Conservation (phyloP, 129 eudicot species). For the Flaveria trinervia region DNA sequence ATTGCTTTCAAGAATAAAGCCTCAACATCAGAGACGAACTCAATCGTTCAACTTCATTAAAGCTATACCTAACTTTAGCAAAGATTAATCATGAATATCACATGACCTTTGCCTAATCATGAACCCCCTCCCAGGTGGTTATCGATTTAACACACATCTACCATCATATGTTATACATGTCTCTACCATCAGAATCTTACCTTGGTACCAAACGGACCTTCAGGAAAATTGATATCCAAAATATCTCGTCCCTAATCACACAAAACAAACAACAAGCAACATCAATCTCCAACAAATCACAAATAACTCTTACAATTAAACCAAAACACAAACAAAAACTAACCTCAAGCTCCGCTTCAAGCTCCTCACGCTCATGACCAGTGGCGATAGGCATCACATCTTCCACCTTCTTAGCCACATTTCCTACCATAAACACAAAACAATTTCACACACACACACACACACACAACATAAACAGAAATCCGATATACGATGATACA, state of each 20-base stretch:
- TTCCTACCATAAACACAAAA: slow-evolving; percentile 20
- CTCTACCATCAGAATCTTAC: not conserved
- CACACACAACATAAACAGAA: not conserved
- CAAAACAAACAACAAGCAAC: slow-evolving; percentile 1
- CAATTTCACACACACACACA: not conserved
- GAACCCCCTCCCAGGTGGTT: not conserved
- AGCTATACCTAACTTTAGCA: not conserved
- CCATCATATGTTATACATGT: not conserved
- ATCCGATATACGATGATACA: no score
- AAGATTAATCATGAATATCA: not conserved
- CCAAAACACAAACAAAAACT: not conserved
- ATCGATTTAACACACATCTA: not conserved
- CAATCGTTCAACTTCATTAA: slow-evolving; percentile 5
- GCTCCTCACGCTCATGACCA: slow-evolving; percentile 79
- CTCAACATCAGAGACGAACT: not conserved
- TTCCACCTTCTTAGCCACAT: slow-evolving; percentile 41
- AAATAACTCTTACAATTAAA: no score
- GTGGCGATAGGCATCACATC: slow-evolving; percentile 74
- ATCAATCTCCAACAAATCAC: not conserved
- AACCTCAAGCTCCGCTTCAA: slow-evolving; percentile 67
- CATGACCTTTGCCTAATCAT: not conserved
- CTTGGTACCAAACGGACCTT: slow-evolving; percentile 57
- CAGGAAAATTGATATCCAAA: slow-evolving; percentile 56
- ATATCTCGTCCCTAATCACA: slow-evolving; percentile 45
- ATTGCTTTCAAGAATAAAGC: slow-evolving; percentile 2